These are phyloP conservation scores for Fusarium tupiense DNA, from an alignment of 2,329 filamentous ascomycete species.

Conservation along the genomic window DNA sequence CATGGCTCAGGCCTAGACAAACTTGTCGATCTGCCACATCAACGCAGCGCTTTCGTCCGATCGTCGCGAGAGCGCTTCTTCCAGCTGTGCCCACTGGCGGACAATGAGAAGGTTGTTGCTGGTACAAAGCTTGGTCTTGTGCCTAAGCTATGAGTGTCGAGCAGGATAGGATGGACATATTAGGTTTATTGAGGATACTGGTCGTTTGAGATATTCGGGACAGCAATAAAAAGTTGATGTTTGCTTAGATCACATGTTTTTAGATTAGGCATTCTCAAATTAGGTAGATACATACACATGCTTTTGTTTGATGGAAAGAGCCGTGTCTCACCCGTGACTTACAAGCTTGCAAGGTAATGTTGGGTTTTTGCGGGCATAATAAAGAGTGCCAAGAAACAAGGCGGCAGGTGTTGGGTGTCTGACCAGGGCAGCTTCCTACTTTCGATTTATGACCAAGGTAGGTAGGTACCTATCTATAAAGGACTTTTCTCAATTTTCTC, in stretches of 20 bases:
- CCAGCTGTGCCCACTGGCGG: conserved; percentile 69
- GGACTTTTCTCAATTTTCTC: background rate
- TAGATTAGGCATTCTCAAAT: background rate
- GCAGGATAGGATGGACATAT: background rate
- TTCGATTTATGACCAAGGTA: background rate
- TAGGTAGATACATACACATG: background rate
- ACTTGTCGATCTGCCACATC: conserved; percentile 77
- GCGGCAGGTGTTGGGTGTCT: background rate
- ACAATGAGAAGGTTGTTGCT: conserved; percentile 65
- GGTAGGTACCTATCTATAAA: too few species aligned
- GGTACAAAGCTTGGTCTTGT: conserved; percentile 63
- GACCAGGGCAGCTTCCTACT: background rate
- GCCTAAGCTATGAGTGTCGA: conserved; percentile 59
- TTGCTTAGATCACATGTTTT: background rate
- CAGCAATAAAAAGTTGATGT: background rate
- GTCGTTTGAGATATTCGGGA: background rate
- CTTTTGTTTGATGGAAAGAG: background rate
- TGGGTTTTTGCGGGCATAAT: background rate
- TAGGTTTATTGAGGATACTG: background rate
- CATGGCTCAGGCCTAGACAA: conserved; percentile 79
- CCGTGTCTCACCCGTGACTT: background rate
- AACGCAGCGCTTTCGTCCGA: conserved; percentile 73
- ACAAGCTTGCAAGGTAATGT: background rate
- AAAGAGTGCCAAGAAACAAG: background rate
- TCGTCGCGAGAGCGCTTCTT: conserved; percentile 76